phyloP scores from a whole-genome alignment of 129 eudicot species.

The Flaveria robusta region DNA sequence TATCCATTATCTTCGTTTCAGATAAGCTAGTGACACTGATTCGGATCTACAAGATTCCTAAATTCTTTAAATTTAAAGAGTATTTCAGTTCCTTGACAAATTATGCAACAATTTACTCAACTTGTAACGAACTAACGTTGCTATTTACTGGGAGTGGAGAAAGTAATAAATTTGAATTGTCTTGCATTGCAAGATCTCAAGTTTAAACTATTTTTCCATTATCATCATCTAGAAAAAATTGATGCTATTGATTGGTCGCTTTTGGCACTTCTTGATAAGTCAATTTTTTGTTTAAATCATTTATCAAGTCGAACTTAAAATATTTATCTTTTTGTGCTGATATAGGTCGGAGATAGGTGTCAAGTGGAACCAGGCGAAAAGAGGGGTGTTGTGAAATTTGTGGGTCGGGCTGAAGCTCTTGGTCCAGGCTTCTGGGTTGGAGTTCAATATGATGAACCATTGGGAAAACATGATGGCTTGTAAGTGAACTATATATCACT shows the following conservation, averaged over 20 bases:
- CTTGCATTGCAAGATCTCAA: conserved; percentile 17
- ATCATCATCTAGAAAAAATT: background rate
- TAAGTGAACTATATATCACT: too few relatives aligned
- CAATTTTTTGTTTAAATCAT: background rate
- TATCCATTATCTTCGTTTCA: background rate
- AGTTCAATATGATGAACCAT: conserved; percentile 89
- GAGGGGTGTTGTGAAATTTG: conserved; percentile 84
- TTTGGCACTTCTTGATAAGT: conserved; percentile 1
- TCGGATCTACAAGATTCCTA: background rate
- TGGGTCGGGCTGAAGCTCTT: conserved; percentile 76
- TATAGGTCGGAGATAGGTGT: conserved; percentile 91
- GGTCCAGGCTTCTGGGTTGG: conserved; percentile 97
- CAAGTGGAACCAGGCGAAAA: conserved; percentile 96
- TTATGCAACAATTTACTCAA: background rate
- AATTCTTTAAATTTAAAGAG: background rate
- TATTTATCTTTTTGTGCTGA: conserved; percentile 4
- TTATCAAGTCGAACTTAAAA: background rate
- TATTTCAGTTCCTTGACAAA: background rate
- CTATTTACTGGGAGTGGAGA: background rate
- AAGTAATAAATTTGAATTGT: conserved; percentile 6
- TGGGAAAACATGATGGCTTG: conserved; percentile 99
- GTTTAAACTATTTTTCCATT: conserved; percentile 16
- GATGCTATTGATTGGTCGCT: conserved; percentile 3
- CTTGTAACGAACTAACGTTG: too few relatives aligned
- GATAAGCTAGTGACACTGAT: conserved; percentile 1